Evolutionary conservation across 2,329 filamentous ascomycete genomes (phyloP).

Genomic region (Didymellaceae sp.): DNA sequence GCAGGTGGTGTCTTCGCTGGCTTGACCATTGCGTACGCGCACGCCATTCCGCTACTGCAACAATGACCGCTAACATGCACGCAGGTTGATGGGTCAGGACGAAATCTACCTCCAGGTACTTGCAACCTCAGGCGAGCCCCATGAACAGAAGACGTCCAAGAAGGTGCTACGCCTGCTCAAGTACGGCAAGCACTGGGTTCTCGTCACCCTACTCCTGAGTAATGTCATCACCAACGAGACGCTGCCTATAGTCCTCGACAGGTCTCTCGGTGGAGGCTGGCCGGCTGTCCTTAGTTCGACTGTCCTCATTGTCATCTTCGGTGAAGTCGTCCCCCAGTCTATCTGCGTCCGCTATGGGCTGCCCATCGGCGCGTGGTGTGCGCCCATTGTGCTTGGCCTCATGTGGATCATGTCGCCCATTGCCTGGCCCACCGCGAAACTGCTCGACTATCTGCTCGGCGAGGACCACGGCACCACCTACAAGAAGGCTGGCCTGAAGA

Average conservation of each 20-base stretch:
- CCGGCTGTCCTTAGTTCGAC: conserved; percentile 94
- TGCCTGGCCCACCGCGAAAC: conserved; percentile 93
- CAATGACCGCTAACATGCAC: conserved; percentile 37
- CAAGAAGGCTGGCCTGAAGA: conserved; percentile 98
- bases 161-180: conserved; percentile 81
- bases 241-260: conserved; percentile 85
- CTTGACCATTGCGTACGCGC: conserved; percentile 81
- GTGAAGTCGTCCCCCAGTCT: conserved; percentile 94
- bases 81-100: conserved; percentile 73
- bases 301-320: conserved; percentile 95
- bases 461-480: conserved; percentile 96
- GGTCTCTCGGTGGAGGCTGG: conserved; percentile 91
- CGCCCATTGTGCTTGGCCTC: conserved; percentile 80
- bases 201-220: conserved; percentile 90
- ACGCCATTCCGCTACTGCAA: conserved; percentile 5
- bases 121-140: conserved; percentile 79
- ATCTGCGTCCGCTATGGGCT: conserved; percentile 95
- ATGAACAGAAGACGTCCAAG: conserved; percentile 85
- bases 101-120: conserved; percentile 98
- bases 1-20: conserved; percentile 93
- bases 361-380: conserved; percentile 92
- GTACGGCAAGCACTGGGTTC: conserved; percentile 95
- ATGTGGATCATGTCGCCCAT: conserved; percentile 94
- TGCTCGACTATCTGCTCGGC: conserved; percentile 90
- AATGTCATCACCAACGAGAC: conserved; percentile 99